Percentiles rank a stretch among this genome's conserved stretches.
Conservation (phyloP, 768 basidiomycete genomes). For the Epithele typhae region DNA sequence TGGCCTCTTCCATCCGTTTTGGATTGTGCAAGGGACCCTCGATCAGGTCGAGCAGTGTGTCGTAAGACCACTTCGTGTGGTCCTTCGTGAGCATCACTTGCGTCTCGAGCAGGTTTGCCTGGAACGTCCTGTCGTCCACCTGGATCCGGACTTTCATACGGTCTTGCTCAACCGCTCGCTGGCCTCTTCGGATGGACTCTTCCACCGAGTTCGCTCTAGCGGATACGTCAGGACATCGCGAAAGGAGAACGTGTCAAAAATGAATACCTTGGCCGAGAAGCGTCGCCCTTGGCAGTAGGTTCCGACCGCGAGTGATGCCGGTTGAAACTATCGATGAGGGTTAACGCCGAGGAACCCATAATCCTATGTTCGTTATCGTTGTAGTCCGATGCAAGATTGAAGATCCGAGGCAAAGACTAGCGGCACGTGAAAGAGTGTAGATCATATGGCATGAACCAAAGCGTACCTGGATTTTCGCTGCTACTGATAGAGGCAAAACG, state of each 20-base stretch:
- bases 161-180: slow-evolving; percentile 85
- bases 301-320: slow-evolving; percentile 78
- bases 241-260: no score
- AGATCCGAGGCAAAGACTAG: slow-evolving; percentile 81
- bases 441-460: not conserved
- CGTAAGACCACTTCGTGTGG: slow-evolving; percentile 89
- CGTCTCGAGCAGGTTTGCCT: slow-evolving; percentile 77
- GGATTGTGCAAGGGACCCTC: slow-evolving; percentile 92
- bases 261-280: slow-evolving; percentile 56
- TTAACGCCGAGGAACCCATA: slow-evolving; percentile 78
- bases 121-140: slow-evolving; percentile 94
- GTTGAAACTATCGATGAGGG: slow-evolving; percentile 89
- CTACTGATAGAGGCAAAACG: slow-evolving; percentile 75
- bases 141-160: slow-evolving; percentile 89
- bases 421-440: not conserved
- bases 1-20: slow-evolving; percentile 91
- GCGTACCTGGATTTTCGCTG: slow-evolving; percentile 79
- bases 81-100: slow-evolving; percentile 89
- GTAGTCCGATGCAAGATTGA: slow-evolving; percentile 81
- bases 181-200: slow-evolving; percentile 82
- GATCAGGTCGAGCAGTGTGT: slow-evolving; percentile 80
- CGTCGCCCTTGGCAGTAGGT: slow-evolving; percentile 42
- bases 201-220: slow-evolving; percentile 80
- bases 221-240: no score
- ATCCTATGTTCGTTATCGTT: slow-evolving; percentile 72